Evolutionary conservation across 2,329 filamentous ascomycete species (phyloP).

Genomic region (Fusarium mexicanum): DNA sequence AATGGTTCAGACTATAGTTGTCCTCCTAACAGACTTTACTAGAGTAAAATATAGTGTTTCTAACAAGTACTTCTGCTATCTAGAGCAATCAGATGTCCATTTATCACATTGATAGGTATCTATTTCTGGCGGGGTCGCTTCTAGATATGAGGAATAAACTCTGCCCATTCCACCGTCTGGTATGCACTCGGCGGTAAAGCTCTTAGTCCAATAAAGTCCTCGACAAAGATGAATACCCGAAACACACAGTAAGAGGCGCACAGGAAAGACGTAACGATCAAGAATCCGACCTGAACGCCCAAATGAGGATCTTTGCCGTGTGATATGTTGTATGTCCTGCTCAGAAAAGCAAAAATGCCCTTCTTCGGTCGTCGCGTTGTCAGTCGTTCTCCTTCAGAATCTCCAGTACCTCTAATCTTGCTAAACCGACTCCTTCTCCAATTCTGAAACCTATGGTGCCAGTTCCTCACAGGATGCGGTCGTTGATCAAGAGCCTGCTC

Average conservation of each 20-base stretch:
- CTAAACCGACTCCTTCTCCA: not conserved
- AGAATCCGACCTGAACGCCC: not conserved
- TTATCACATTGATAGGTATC: too few relatives aligned
- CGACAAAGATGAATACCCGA: slow-evolving; percentile 2
- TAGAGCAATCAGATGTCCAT: too few relatives aligned
- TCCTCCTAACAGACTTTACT: too few relatives aligned
- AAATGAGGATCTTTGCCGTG: not conserved
- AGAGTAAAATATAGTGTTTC: too few relatives aligned
- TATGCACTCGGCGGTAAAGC: slow-evolving; percentile 3
- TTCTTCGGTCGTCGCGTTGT: not conserved
- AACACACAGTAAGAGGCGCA: not conserved
- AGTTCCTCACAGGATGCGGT: not conserved
- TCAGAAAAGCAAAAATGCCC: not conserved
- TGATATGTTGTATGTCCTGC: slow-evolving; percentile 6
- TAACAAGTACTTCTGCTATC: too few relatives aligned
- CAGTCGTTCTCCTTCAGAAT: not conserved
- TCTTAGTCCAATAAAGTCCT: slow-evolving; percentile 5
- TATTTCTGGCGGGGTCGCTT: not conserved
- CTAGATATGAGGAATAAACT: slow-evolving; percentile 25
- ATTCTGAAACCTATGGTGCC: not conserved
- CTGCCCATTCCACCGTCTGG: slow-evolving; percentile 4
- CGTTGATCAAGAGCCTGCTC: not conserved
- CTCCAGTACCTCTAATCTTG: not conserved
- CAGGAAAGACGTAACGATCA: not conserved
- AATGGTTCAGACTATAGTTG: slow-evolving; percentile 32